A percentile compares a stretch with the other conserved stretches of the same genome.
phyloP scores from a whole-genome alignment of 192 early-diverging fungal genomes.

The Umbelopsis vinacea region DNA sequence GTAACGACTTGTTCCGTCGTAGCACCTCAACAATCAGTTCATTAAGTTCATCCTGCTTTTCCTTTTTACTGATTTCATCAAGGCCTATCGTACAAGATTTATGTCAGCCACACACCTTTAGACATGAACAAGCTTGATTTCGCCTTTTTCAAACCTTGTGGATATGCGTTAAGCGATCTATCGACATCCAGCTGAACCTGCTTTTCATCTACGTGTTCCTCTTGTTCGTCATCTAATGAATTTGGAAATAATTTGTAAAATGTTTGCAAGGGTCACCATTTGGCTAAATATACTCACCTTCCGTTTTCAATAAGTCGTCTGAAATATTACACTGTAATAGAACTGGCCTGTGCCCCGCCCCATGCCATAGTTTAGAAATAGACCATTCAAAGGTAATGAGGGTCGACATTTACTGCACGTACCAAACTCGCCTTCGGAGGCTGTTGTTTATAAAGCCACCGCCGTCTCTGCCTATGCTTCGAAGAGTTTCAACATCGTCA shows the following conservation, averaged over 20 bases:
- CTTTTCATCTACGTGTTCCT: slow-evolving; percentile 49
- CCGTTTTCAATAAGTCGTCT: background rate
- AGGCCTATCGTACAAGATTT: slow-evolving; percentile 22
- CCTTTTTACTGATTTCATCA: slow-evolving; percentile 33
- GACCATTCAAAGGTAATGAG: background rate
- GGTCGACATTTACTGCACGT: background rate
- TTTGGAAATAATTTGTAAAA: too few species aligned
- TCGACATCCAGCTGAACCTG: slow-evolving; percentile 54
- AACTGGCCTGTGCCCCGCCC: slow-evolving; percentile 43
- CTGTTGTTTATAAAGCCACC: slow-evolving; percentile 53
- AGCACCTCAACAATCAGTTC: slow-evolving; percentile 56
- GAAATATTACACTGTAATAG: slow-evolving; percentile 42
- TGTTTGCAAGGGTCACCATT: background rate
- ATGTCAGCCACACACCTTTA: background rate
- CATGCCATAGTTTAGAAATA: too few species aligned
- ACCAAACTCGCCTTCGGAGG: slow-evolving; percentile 53
- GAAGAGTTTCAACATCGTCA: slow-evolving; percentile 28
- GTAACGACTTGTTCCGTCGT: slow-evolving; percentile 46
- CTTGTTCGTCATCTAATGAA: slow-evolving; percentile 8
- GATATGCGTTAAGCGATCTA: slow-evolving; percentile 50
- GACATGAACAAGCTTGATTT: background rate
- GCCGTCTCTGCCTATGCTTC: slow-evolving; percentile 30
- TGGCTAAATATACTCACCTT: background rate
- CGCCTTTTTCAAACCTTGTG: slow-evolving; percentile 30
- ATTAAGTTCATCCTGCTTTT: slow-evolving; percentile 51